Evolutionary conservation across 805 yeast genomes (phyloP).

Genomic region (Yamadazyma paraphyllophila): DNA sequence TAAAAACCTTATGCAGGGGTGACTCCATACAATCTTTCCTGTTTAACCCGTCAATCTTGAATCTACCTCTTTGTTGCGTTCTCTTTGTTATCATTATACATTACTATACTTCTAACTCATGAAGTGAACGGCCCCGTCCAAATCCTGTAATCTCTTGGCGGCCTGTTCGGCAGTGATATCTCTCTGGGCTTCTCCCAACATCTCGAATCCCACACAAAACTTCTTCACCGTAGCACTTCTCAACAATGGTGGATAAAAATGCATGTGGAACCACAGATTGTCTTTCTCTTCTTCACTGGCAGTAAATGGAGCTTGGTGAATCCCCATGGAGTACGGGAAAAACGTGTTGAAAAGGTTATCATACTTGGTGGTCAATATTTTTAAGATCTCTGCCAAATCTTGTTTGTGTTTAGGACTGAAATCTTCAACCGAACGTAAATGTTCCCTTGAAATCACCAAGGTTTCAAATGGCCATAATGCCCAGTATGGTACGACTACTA

Average conservation of each 20-base stretch:
- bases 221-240: constrained; percentile 74
- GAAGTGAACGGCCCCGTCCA: constrained; percentile 40
- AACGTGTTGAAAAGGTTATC: constrained; percentile 68
- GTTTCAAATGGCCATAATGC: constrained; percentile 83
- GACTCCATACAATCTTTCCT: background rate
- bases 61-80: background rate
- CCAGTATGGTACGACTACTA: constrained; percentile 78
- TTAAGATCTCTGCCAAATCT: constrained; percentile 57
- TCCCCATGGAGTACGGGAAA: constrained; percentile 81
- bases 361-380: constrained; percentile 57
- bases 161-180: constrained; percentile 68
- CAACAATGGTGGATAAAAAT: constrained; percentile 75
- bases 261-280: constrained; percentile 60
- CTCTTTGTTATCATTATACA: background rate
- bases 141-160: constrained; percentile 50
- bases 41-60: background rate
- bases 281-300: constrained; percentile 42
- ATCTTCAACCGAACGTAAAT: constrained; percentile 48
- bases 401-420: constrained; percentile 45
- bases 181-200: constrained; percentile 67
- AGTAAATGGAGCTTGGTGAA: constrained; percentile 69
- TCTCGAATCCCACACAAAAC: constrained; percentile 72
- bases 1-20: too few relatives aligned
- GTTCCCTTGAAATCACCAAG: constrained; percentile 55
- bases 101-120: constrained; percentile 14